A percentile compares a stretch with the other conserved stretches of the same genome.
phyloP scores from a whole-genome alignment of 345 rosid genomes.

The Sisymbrium altissimum region DNA sequence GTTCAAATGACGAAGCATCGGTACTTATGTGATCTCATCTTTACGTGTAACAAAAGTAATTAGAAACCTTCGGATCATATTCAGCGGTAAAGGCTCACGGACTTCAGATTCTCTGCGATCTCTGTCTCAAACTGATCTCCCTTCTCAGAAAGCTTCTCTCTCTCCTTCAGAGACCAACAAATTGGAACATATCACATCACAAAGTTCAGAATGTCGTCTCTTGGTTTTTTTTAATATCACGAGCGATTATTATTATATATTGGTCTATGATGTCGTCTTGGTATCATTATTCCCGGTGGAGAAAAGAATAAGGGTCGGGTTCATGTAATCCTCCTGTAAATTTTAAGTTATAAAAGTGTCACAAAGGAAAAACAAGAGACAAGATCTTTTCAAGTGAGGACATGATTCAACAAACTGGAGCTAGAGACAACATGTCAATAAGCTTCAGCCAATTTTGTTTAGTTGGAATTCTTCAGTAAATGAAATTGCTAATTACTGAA shows the following conservation, averaged over 20 bases:
- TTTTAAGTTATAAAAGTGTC: background rate
- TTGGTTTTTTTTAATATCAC: too few relatives aligned
- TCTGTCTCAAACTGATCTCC: slow-evolving; percentile 82
- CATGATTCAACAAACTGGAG: background rate
- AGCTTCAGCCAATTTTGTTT: background rate
- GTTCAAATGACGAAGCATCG: background rate
- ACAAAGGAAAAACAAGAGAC: background rate
- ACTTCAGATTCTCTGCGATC: slow-evolving; percentile 63
- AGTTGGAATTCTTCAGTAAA: background rate
- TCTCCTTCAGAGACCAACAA: slow-evolving; percentile 45
- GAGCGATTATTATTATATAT: background rate
- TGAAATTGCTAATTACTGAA: too few relatives aligned
- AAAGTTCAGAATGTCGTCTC: background rate
- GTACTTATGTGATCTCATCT: background rate
- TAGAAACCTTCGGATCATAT: background rate
- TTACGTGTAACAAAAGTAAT: slow-evolving; percentile 17
- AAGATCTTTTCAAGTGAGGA: background rate
- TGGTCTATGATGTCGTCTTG: slow-evolving; percentile 33
- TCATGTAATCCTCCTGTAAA: slow-evolving; percentile 63
- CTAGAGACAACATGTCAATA: background rate
- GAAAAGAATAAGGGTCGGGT: too few relatives aligned
- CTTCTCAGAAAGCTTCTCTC: slow-evolving; percentile 77
- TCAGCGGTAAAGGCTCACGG: background rate
- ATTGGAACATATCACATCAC: background rate
- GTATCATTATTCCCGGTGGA: slow-evolving; percentile 75